phyloP scores from a whole-genome alignment of 805 yeast genomes.

The Kodamaea jinghongensis region DNA sequence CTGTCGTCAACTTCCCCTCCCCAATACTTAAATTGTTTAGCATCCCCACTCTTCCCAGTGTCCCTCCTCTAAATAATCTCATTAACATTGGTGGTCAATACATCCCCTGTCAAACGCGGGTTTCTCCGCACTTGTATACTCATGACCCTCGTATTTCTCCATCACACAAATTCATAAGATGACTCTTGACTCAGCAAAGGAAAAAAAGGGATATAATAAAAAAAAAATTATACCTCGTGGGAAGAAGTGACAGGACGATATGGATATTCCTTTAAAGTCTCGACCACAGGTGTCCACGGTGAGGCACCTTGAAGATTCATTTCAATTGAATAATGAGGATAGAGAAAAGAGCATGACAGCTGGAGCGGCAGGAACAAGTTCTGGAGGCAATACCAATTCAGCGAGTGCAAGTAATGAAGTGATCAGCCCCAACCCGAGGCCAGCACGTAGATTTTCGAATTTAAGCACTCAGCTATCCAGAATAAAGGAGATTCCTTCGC shows the following conservation, averaged over 20 bases:
- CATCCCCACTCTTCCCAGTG: no score
- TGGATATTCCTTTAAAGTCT: conserved; percentile 42
- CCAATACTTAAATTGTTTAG: no score
- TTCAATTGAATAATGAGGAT: no score
- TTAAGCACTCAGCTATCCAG: conserved; percentile 5
- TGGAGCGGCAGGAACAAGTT: no score
- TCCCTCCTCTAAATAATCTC: not conserved
- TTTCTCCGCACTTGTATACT: no score
- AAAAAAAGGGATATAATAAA: not conserved
- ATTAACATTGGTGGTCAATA: not conserved
- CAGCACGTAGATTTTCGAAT: conserved; percentile 2
- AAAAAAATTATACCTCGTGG: not conserved
- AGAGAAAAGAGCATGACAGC: no score
- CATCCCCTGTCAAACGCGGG: not conserved
- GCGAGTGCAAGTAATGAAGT: no score
- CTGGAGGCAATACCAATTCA: no score
- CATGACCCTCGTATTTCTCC: no score
- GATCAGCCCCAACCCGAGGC: not conserved
- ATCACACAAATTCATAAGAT: not conserved
- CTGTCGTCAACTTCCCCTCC: no score
- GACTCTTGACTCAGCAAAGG: not conserved
- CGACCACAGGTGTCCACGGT: conserved; percentile 38
- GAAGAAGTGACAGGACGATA: conserved; percentile 8
- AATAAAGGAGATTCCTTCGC: conserved; percentile 8
- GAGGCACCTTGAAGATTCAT: conserved; percentile 23